Conservation (phyloP, 2,329 filamentous ascomycete genomes). For the Ophiostoma himal-ulmi region DNA sequence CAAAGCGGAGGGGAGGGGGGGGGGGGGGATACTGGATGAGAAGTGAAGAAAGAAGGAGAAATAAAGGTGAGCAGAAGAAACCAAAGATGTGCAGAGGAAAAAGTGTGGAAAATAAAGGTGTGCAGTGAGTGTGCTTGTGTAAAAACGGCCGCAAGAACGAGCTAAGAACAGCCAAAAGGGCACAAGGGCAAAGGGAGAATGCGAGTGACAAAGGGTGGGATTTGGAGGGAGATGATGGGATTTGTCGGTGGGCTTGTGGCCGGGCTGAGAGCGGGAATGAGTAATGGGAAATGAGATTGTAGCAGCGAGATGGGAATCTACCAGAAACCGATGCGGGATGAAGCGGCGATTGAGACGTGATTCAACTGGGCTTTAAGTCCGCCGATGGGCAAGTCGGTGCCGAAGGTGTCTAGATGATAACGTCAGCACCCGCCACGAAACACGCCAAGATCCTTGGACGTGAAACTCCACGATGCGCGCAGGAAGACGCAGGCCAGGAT, state of each 20-base stretch:
- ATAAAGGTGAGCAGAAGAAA: neutral
- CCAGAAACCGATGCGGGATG: neutral
- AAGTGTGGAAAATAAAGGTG: neutral
- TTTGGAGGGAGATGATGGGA: constrained; percentile 2
- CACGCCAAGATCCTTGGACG: neutral
- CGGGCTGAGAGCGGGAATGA: neutral
- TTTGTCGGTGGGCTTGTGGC: neutral
- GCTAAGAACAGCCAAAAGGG: neutral
- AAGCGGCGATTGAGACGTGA: neutral
- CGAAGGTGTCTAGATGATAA: neutral
- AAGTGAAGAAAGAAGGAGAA: neutral
- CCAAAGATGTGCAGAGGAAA: neutral
- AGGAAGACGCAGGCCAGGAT: neutral
- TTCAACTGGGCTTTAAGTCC: neutral
- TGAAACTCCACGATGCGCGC: neutral
- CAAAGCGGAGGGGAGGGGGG: neutral
- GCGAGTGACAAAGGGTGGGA: neutral
- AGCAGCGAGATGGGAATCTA: neutral
- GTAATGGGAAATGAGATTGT: neutral
- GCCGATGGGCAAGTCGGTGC: neutral
- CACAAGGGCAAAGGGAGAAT: neutral
- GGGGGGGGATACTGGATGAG: neutral
- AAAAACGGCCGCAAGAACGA: neutral
- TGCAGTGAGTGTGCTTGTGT: neutral
- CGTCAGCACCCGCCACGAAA: neutral